Base-by-base conservation (phyloP, 192 early-diverging fungal species). In the Backusella liffmaniae region DNA sequence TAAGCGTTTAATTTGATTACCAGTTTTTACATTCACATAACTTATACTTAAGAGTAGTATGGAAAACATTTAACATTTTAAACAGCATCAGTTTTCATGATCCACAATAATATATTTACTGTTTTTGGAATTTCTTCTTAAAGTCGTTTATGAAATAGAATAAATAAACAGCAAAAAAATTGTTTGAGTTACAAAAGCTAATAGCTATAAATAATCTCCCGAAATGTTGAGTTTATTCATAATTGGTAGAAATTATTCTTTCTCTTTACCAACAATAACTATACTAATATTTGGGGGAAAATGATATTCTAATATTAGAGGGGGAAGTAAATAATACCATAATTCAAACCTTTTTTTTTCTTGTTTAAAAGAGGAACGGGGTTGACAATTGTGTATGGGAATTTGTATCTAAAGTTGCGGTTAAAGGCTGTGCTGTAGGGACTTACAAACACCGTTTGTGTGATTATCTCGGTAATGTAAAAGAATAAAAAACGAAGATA, bases 361-460 rank as follows among this genome's bases (percentile, higher is more conserved):
- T 23, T 59, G 7, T 10, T 18, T 51, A 59, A 59, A 23, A 23
- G 23, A 26, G 23, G 56, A 29, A 62, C 56, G 56, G 56, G 56
- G 56, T 62, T 62, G 56, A 29, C 56, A 62, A 29, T 62, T 62
- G 21, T 62, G 56, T 62, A 62, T 62, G 56, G 56, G 56, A 62
- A 62, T 62, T 62, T 12, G 26, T 29, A 62, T 62, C 56, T 23
- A 29, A 62, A 62, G 21, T 2, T 13, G 56, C 29, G 56, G 23
- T 62, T n/a, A 62, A 62, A 62, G 21, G 23, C 56, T 62, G 56
- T 29, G 29, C 21, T 29, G 13, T 26, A 53, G 21, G 23, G 21
- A 13, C 12, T 62, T 29, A 62, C 21, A 62, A 62, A 29, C 26
- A 62, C 26, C 21, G 21, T 29, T 62, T 62, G 56, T 62, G n/a